phyloP scores from a whole-genome alignment of 2,329 filamentous ascomycete genomes.

The Exophiala bonariae region DNA sequence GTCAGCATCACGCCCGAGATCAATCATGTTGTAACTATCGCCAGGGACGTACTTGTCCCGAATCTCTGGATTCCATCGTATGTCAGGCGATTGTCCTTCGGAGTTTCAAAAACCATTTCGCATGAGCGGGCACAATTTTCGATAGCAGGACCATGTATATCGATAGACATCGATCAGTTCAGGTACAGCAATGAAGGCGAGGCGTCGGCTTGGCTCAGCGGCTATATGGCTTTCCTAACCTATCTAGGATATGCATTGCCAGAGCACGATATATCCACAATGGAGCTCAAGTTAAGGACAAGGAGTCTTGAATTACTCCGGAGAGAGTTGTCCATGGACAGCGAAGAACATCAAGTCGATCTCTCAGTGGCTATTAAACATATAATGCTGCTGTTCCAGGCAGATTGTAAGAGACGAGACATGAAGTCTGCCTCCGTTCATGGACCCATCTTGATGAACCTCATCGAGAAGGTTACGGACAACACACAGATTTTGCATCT shows the following conservation, averaged over 20 bases:
- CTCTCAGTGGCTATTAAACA: conserved; percentile 2
- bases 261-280: neutral
- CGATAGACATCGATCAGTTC: conserved; percentile 2
- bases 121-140: neutral
- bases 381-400: too few species aligned
- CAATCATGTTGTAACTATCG: conserved; percentile 8
- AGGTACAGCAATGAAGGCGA: conserved; percentile 7
- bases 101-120: conserved; percentile 1
- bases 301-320: conserved; percentile 9
- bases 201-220: conserved; percentile 9
- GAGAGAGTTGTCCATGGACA: neutral
- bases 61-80: conserved; percentile 6
- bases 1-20: conserved; percentile 11
- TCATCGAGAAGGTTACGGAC: conserved; percentile 1
- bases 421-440: conserved; percentile 6
- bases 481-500: conserved; percentile 2
- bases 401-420: conserved; percentile 8
- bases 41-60: conserved; percentile 11
- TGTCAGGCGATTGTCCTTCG: conserved; percentile 6
- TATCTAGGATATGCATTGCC: neutral
- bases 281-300: conserved; percentile 6
- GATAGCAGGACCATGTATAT: conserved; percentile 6
- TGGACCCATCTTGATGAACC: conserved; percentile 6
- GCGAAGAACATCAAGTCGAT: neutral
- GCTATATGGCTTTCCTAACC: conserved; percentile 6